These are phyloP conservation scores for Neurospora sp. DNA, from an alignment of 495 filamentous ascomycete genomes.

Conservation along the genomic window DNA sequence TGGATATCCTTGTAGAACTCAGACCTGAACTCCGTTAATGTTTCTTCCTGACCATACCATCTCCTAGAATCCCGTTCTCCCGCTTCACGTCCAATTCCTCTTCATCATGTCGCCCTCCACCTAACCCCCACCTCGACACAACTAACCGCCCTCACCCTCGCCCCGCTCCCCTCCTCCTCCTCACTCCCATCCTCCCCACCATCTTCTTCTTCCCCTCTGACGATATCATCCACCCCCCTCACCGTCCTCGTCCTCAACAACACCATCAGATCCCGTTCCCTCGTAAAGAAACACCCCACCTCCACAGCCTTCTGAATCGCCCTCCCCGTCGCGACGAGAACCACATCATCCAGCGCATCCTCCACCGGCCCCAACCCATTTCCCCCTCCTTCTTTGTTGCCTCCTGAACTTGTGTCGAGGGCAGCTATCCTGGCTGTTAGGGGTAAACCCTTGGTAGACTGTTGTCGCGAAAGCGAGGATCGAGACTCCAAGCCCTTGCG, in stretches of 20 bases:
- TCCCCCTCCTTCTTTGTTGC: background rate
- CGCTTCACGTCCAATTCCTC: background rate
- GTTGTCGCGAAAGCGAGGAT: conserved; percentile 50
- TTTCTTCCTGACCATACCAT: background rate
- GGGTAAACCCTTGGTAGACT: conserved; percentile 23
- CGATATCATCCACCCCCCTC: conserved; percentile 62
- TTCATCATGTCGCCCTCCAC: background rate
- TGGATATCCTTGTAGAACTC: background rate
- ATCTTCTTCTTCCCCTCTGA: conserved; percentile 32
- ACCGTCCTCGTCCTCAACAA: conserved; percentile 54
- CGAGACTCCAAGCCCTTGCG: conserved; percentile 63
- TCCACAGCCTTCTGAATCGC: conserved; percentile 65
- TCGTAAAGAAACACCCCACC: conserved; percentile 54
- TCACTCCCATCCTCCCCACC: conserved; percentile 33
- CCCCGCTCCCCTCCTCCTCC: conserved; percentile 46
- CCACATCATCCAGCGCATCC: conserved; percentile 42
- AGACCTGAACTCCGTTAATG: background rate
- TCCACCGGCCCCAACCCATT: background rate
- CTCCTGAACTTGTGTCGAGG: conserved; percentile 15
- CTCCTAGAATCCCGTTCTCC: background rate
- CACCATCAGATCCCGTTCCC: conserved; percentile 46
- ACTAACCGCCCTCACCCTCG: conserved; percentile 46
- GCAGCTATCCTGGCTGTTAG: conserved; percentile 34
- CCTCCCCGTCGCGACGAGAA: conserved; percentile 67
- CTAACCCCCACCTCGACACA: conserved; percentile 24